Conservation (phyloP, 495 filamentous ascomycete genomes). For the Parathielavia hyrcaniae region DNA sequence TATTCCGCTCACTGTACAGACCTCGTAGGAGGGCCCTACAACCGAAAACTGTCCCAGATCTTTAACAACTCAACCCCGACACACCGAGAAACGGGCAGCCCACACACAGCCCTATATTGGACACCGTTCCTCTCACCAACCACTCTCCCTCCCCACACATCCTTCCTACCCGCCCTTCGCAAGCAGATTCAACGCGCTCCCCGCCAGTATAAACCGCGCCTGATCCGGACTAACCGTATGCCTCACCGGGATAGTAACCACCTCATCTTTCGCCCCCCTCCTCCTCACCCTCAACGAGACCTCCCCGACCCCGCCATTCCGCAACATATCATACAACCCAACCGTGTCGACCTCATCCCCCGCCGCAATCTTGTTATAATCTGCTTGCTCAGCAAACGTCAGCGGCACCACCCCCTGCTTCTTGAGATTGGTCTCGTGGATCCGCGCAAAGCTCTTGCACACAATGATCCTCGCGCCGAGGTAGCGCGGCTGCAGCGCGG, state of each 20-base stretch:
- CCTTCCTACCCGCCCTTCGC: conserved; percentile 41
- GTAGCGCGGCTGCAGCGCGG: conserved; percentile 91
- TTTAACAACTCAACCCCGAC: no score
- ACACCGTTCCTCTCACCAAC: neutral
- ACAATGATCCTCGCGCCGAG: conserved; percentile 84
- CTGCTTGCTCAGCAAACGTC: conserved; percentile 76
- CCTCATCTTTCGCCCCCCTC: conserved; percentile 43
- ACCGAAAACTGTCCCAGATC: no score
- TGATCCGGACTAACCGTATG: conserved; percentile 85
- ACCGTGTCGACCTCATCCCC: conserved; percentile 76
- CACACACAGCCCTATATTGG: no score
- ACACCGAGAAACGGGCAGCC: no score
- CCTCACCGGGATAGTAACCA: conserved; percentile 54
- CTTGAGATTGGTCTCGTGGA: conserved; percentile 98
- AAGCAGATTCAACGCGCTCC: conserved; percentile 87
- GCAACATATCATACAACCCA: conserved; percentile 75
- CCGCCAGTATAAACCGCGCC: conserved; percentile 82
- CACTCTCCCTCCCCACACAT: no score
- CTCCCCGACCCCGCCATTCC: conserved; percentile 71
- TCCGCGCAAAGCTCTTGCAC: conserved; percentile 86
- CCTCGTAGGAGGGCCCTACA: no score
- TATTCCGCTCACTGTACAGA: no score
- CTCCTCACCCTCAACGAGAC: conserved; percentile 61
- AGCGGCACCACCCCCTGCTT: conserved; percentile 96
- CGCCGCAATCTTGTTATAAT: conserved; percentile 76